A percentile compares a stretch with the other conserved stretches of the same genome.
phyloP scores from a whole-genome alignment of 2,329 filamentous ascomycete species.

The Emergomyces pasteurianus region DNA sequence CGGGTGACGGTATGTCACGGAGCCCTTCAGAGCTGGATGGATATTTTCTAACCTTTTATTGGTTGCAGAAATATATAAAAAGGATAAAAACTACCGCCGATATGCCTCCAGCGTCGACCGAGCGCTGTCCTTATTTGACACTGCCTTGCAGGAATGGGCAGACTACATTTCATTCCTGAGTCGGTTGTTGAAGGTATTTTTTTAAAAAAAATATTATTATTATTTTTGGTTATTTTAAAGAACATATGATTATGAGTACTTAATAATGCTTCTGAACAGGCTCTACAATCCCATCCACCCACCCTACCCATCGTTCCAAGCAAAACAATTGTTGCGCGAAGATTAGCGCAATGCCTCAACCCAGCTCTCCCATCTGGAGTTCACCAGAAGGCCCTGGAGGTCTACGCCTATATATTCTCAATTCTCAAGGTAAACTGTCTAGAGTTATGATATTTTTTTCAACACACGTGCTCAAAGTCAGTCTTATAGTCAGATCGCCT shows the following conservation, averaged over 20 bases:
- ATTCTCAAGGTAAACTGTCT: conserved; percentile 54
- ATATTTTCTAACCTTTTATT: neutral
- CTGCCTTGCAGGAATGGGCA: conserved; percentile 92
- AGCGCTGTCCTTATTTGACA: conserved; percentile 81
- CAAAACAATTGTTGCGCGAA: conserved; percentile 73
- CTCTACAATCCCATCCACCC: conserved; percentile 73
- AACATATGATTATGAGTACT: neutral
- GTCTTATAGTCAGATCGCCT: conserved; percentile 51
- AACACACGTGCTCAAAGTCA: neutral
- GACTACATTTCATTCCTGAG: conserved; percentile 98
- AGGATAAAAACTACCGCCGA: conserved; percentile 63
- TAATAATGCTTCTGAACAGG: conserved; percentile 37
- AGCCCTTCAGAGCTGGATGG: neutral
- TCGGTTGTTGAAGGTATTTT: conserved; percentile 66
- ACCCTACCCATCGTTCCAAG: conserved; percentile 64
- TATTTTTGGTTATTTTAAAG: too few species aligned
- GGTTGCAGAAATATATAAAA: conserved; percentile 30
- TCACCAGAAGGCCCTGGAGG: conserved; percentile 91
- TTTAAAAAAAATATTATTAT: too few species aligned
- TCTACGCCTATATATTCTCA: conserved; percentile 81
- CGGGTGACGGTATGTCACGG: conserved; percentile 55
- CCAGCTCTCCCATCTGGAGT: conserved; percentile 88
- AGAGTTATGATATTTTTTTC: neutral
- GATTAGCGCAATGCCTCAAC: conserved; percentile 89
- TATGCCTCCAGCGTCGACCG: conserved; percentile 84